phyloP scores from a whole-genome alignment of 148 eudicot species.

The Persicaria tinctoria region DNA sequence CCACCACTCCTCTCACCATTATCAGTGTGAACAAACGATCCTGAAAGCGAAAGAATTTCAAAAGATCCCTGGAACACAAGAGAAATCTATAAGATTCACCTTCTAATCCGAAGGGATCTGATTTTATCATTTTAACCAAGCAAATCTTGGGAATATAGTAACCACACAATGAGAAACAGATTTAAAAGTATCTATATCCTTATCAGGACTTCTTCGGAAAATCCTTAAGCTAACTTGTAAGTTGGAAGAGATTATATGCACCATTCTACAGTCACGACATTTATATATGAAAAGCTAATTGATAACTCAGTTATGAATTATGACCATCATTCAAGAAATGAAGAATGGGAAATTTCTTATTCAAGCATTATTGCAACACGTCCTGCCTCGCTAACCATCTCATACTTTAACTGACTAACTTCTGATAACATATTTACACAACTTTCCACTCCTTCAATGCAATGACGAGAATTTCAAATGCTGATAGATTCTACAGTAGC shows the following conservation, averaged over 20 bases:
- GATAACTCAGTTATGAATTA: too few species aligned
- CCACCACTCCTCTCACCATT: slow-evolving; percentile 70
- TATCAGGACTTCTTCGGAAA: too few species aligned
- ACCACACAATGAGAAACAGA: neutral
- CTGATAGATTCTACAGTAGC: too few species aligned
- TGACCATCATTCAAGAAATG: too few species aligned
- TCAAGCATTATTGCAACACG: too few species aligned
- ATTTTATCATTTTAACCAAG: neutral
- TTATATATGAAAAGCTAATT: too few species aligned
- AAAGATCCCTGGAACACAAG: slow-evolving; percentile 48
- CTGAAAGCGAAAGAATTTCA: slow-evolving; percentile 59
- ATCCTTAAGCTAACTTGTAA: too few species aligned
- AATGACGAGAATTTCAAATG: neutral
- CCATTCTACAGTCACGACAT: too few species aligned
- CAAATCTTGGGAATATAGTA: neutral
- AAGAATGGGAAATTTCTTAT: too few species aligned
- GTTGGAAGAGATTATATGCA: too few species aligned
- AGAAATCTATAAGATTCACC: neutral
- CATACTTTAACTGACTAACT: too few species aligned
- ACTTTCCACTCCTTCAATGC: neutral
- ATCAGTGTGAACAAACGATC: slow-evolving; percentile 60
- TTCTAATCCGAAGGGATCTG: neutral
- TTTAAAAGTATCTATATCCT: neutral
- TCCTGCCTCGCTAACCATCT: too few species aligned
- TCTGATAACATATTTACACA: neutral